Percentiles rank a stretch among this genome's conserved stretches.
Conservation (phyloP, 768 basidiomycete species). For the Auriscalpium microsporum region DNA sequence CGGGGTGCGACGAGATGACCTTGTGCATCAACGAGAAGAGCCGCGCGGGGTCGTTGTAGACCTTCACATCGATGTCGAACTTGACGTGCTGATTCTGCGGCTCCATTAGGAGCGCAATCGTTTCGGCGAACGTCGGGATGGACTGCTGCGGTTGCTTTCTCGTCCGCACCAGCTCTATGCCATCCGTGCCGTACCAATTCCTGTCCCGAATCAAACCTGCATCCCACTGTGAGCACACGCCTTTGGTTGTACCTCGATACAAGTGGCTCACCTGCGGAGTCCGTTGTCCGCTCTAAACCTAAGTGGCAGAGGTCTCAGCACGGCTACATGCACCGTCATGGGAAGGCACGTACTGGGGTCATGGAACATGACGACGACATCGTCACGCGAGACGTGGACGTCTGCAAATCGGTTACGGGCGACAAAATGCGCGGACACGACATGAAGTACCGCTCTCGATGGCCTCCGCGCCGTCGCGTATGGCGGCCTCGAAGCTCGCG, state of each 20-base stretch:
- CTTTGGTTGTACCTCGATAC: neutral
- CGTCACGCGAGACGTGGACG: conserved; percentile 88
- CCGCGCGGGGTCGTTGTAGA: conserved; percentile 82
- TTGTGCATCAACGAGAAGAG: conserved; percentile 74
- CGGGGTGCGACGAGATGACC: conserved; percentile 50
- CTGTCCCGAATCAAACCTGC: conserved; percentile 49
- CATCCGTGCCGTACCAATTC: conserved; percentile 36
- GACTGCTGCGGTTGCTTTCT: conserved; percentile 73
- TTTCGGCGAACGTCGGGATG: conserved; percentile 87
- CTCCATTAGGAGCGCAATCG: conserved; percentile 74
- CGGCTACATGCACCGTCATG: neutral
- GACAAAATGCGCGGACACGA: conserved; percentile 6
- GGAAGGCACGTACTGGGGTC: conserved; percentile 55
- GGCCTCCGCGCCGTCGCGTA: conserved; percentile 89
- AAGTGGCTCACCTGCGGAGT: conserved; percentile 46
- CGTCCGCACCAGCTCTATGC: conserved; percentile 76
- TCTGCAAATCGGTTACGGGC: conserved; percentile 61
- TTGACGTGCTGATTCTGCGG: conserved; percentile 69
- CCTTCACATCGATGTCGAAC: conserved; percentile 90
- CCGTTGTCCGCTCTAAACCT: conserved; percentile 77
- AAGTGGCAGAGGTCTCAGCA: neutral
- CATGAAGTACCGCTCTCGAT: conserved; percentile 90
- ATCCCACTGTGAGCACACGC: conserved; percentile 12
- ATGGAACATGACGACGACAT: conserved; percentile 91
- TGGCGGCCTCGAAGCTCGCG: conserved; percentile 91